Base-by-base conservation (phyloP, 805 yeast genomes). In the Cyberlindnera amylophila region DNA sequence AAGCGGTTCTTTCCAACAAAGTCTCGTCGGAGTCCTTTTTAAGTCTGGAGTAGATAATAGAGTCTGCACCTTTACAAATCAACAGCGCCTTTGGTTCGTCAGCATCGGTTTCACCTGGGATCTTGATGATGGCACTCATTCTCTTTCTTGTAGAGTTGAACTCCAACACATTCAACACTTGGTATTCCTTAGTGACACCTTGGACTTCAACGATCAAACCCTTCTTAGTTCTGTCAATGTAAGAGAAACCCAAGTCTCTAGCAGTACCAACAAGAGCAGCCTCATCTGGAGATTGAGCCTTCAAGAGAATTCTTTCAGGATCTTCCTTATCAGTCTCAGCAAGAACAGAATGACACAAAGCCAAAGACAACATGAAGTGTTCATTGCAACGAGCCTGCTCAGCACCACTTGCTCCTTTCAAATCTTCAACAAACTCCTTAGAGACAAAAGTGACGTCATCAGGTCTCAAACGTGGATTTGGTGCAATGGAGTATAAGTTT, bases 251-350 rank as follows among this genome's bases (percentile, higher is more conserved):
- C 53, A 83, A 67, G 54, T 84, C 82, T 59, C 90, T 73, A 0
- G 93, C 93, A 16, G 93, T 83, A 13, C 81, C 82, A 13, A 86
- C 95, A 44, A 86, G 71, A 0, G 95, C 93, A 21, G 90, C 89
- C 63, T 86, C 95, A 69, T 86, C 95, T 0, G 95, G 95, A 19
- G 89, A 81, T 59, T 85, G 93, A 0, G 93, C 93, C 54, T 82
- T 81, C 30, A 83, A 64, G 19, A 77, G 66, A 39, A 74, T 52
- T 46, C 72, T 80, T 1, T 66, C 72, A 3, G 86, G 79, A 51
- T 78, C 71, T 19, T 71, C 70, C 31, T 80, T 81, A 47, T 81
- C 80, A 30, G 75, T 73, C 54, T 86, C 95, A 23, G 80, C 75
- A 34, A 86, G 61, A 18, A 86, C 93, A 41, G 90, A 79, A 57